Evolutionary conservation across 1,284 basidiomycete genomes (phyloP).

Genomic region (Cutaneotrichosporon mucoides): DNA sequence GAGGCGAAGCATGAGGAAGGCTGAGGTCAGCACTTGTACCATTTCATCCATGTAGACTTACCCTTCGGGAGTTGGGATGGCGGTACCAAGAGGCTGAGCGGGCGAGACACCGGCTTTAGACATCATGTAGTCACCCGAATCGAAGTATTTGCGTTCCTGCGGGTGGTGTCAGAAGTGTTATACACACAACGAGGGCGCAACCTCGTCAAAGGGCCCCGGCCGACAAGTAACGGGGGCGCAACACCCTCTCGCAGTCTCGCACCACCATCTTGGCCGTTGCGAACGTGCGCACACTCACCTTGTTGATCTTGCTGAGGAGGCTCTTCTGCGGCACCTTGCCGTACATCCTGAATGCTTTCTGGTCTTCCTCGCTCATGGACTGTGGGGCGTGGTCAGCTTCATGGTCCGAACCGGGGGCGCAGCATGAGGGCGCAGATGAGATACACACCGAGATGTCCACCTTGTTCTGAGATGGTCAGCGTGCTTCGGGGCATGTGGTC

Average conservation of each 20-base stretch:
- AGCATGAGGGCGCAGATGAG: background rate
- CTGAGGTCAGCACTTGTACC: constrained; percentile 18
- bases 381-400: constrained; percentile 41
- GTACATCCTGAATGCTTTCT: constrained; percentile 90
- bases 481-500: background rate
- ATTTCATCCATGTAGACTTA: constrained; percentile 50
- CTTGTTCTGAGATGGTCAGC: constrained; percentile 42
- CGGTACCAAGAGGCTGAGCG: constrained; percentile 82
- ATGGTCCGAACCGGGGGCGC: background rate
- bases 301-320: constrained; percentile 87
- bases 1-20: constrained; percentile 47
- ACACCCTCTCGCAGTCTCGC: background rate
- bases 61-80: constrained; percentile 94
- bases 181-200: background rate
- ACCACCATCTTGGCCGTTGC: background rate
- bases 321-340: constrained; percentile 93
- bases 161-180: constrained; percentile 1
- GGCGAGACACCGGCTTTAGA: constrained; percentile 87
- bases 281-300: constrained; percentile 56
- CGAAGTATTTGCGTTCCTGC: constrained; percentile 95
- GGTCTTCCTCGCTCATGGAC: constrained; percentile 85
- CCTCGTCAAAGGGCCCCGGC: too few relatives aligned
- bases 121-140: constrained; percentile 94
- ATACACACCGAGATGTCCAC: constrained; percentile 46
- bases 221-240: too few relatives aligned